These are phyloP conservation scores for Amanita jacksonii DNA, from an alignment of 768 basidiomycete genomes.

Conservation along the genomic window DNA sequence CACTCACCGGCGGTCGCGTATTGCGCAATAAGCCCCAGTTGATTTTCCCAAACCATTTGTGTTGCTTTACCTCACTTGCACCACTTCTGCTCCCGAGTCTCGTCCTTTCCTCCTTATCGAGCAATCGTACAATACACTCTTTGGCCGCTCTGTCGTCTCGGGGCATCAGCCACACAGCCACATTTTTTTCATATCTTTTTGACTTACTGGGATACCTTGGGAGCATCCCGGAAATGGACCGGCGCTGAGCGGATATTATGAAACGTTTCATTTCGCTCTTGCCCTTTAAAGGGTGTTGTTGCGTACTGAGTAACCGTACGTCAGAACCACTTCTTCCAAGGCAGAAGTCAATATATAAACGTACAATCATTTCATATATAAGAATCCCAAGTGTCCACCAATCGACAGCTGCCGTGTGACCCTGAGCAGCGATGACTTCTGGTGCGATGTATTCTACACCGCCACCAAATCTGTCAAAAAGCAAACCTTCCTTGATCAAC, in stretches of 20 bases:
- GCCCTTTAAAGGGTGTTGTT: conserved; percentile 98
- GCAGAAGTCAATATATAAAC: conserved; percentile 31
- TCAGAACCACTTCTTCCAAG: conserved; percentile 23
- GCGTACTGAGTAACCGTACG: conserved; percentile 61
- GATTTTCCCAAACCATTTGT: conserved; percentile 95
- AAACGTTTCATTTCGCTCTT: conserved; percentile 91
- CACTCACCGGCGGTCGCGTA: conserved; percentile 82
- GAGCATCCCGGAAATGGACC: conserved; percentile 79
- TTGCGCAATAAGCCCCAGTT: conserved; percentile 96
- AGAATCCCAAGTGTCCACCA: conserved; percentile 99
- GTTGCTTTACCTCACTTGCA: conserved; percentile 96
- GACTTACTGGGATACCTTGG: conserved; percentile 67
- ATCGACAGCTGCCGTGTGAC: conserved; percentile 97
- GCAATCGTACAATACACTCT: conserved; percentile 74
- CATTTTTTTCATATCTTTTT: conserved; percentile 13
- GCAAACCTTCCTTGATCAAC: conserved; percentile 18
- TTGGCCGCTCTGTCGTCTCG: conserved; percentile 62
- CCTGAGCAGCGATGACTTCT: conserved; percentile 93
- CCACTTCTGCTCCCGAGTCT: conserved; percentile 88
- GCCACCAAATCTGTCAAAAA: conserved; percentile 18
- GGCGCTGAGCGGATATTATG: conserved; percentile 84
- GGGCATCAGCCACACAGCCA: conserved; percentile 10
- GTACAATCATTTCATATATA: conserved; percentile 98
- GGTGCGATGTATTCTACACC: conserved; percentile 93
- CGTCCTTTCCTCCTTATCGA: conserved; percentile 87